Conservation (phyloP, 768 basidiomycete species). For the Lactarius deliciosus region DNA sequence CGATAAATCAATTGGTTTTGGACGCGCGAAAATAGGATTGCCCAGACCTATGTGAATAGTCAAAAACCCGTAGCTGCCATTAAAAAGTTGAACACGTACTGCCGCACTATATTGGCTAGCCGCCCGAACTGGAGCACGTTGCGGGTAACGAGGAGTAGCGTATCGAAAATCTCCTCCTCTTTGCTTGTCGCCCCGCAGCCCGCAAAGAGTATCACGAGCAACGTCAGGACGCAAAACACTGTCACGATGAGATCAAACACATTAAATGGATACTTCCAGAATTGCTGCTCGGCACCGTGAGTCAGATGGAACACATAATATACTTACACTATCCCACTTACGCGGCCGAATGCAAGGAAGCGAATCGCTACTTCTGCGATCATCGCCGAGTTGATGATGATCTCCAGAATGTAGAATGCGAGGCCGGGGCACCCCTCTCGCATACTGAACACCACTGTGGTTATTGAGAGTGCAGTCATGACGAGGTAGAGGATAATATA, state of each 20-base stretch:
- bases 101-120: slow-evolving; percentile 89
- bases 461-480: slow-evolving; percentile 85
- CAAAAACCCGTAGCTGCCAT: slow-evolving; percentile 10
- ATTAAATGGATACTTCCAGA: slow-evolving; percentile 95
- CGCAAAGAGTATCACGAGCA: slow-evolving; percentile 86
- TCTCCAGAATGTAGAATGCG: slow-evolving; percentile 87
- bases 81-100: slow-evolving; percentile 53
- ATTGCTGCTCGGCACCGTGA: slow-evolving; percentile 60
- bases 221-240: slow-evolving; percentile 82
- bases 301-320: neutral
- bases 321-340: slow-evolving; percentile 43
- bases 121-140: slow-evolving; percentile 93
- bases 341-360: slow-evolving; percentile 89
- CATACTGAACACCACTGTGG: slow-evolving; percentile 82
- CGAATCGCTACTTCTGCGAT: slow-evolving; percentile 91
- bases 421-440: slow-evolving; percentile 81
- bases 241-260: slow-evolving; percentile 87
- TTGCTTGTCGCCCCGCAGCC: slow-evolving; percentile 80
- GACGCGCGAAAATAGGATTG: slow-evolving; percentile 86
- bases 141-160: slow-evolving; percentile 84
- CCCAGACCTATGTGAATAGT: slow-evolving; percentile 57
- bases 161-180: slow-evolving; percentile 94
- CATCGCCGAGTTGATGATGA: slow-evolving; percentile 89
- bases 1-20: slow-evolving; percentile 83
- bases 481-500: slow-evolving; percentile 87